Evolutionary conservation across 768 basidiomycete genomes (phyloP).

Genomic region (Naganishia friedmannii): DNA sequence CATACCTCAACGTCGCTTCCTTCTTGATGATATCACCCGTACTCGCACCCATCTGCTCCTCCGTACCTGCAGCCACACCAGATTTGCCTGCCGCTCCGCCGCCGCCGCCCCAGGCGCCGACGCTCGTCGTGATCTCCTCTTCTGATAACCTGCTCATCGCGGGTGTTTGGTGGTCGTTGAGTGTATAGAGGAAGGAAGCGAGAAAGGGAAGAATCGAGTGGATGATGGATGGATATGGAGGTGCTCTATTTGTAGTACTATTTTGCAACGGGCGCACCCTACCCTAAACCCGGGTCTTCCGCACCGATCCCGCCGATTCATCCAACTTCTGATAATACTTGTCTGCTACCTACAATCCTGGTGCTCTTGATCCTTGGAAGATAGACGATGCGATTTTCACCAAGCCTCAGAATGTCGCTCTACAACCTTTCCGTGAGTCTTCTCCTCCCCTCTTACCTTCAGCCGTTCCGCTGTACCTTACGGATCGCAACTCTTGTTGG

Average conservation of each 20-base stretch:
- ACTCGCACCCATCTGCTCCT: neutral
- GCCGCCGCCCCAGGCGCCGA: neutral
- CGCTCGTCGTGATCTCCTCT: neutral
- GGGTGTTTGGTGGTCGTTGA: neutral
- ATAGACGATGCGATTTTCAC: neutral
- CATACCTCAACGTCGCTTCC: slow-evolving; percentile 13
- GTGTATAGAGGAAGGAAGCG: neutral
- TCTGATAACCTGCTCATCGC: neutral
- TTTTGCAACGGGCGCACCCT: too few species aligned
- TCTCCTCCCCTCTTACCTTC: neutral
- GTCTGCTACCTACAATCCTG: too few species aligned
- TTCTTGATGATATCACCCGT: slow-evolving; percentile 15
- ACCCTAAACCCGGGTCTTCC: too few species aligned
- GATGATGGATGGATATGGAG: too few species aligned
- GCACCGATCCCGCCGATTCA: too few species aligned
- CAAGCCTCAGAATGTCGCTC: slow-evolving; percentile 13
- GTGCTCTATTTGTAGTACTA: too few species aligned
- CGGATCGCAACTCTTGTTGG: neutral
- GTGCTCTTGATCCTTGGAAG: too few species aligned
- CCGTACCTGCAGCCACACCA: neutral
- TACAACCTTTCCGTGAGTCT: slow-evolving; percentile 4
- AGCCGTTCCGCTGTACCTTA: neutral
- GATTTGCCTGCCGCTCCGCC: neutral
- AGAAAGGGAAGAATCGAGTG: too few species aligned
- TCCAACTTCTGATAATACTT: too few species aligned